Evolutionary conservation across 352 stramenopile species (phyloP).

Genomic region (Phytophthora syringae): DNA sequence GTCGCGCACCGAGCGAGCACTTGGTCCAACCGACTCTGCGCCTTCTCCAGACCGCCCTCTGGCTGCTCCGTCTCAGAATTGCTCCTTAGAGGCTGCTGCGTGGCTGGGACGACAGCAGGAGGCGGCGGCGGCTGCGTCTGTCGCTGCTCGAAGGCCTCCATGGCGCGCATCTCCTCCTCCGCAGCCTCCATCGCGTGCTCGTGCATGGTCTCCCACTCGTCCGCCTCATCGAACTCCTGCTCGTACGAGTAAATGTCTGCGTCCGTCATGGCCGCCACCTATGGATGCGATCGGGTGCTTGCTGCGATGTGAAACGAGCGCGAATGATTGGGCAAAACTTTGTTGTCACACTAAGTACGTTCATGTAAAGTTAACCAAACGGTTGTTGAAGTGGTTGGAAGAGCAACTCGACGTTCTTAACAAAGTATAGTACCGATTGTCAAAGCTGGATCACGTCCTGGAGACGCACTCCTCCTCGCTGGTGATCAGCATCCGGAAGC

Average conservation of each 20-base stretch:
- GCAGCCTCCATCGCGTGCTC: conserved; percentile 81
- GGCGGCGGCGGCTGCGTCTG: conserved; percentile 2
- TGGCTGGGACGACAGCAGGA: neutral
- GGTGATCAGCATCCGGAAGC: no score
- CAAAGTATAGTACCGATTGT: no score
- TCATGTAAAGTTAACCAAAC: no score
- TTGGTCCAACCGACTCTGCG: conserved; percentile 54
- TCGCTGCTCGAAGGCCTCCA: conserved; percentile 56
- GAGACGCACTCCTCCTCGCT: no score
- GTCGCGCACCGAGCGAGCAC: conserved; percentile 69
- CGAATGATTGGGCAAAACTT: conserved; percentile 46
- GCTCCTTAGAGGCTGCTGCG: conserved; percentile 11
- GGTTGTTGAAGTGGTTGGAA: no score
- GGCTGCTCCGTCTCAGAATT: conserved; percentile 11
- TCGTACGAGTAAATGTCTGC: conserved; percentile 81
- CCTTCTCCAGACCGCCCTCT: conserved; percentile 41
- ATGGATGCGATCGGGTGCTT: neutral
- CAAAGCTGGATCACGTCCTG: no score
- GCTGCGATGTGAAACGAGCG: conserved; percentile 29
- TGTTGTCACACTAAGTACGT: no score
- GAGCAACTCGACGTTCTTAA: no score
- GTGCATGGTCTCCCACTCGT: conserved; percentile 89
- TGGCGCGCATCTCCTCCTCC: conserved; percentile 65
- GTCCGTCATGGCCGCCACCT: conserved; percentile 52
- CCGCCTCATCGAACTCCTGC: conserved; percentile 73